A percentile compares a stretch with the other conserved stretches of the same genome.
These are phyloP conservation scores for Mucor indicus DNA, from an alignment of 371 early-diverging fungal genomes.

Conservation along the genomic window DNA sequence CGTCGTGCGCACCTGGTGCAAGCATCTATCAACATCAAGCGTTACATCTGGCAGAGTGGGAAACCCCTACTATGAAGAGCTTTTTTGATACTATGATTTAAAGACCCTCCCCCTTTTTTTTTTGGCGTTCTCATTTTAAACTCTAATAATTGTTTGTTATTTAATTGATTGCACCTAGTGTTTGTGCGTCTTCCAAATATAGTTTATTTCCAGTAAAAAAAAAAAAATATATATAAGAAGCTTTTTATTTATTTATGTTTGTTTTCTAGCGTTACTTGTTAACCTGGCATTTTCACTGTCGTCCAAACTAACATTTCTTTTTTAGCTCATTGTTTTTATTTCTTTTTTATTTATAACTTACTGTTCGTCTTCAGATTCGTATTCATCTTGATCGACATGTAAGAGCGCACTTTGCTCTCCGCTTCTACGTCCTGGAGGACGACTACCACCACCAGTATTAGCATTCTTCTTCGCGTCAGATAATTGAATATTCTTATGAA, in stretches of 20 bases:
- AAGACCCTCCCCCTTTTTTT: no score
- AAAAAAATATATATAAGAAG: neutral
- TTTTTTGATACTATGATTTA: no score
- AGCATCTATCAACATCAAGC: no score
- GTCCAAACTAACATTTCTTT: conserved; percentile 27
- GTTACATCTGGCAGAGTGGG: no score
- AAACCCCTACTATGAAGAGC: no score
- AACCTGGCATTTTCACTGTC: conserved; percentile 37
- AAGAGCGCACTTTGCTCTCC: conserved; percentile 27
- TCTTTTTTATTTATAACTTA: conserved; percentile 21
- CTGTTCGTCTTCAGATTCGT: conserved; percentile 32
- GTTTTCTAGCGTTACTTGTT: conserved; percentile 35
- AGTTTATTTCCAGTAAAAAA: neutral
- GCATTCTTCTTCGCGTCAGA: conserved; percentile 1
- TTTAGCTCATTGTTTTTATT: no score
- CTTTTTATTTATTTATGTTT: neutral
- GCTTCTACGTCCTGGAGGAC: conserved; percentile 2
- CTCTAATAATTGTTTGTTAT: no score
- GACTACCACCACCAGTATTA: no score
- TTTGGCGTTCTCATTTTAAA: no score
- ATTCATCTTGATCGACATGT: conserved; percentile 35
- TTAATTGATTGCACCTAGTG: no score
- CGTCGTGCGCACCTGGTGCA: no score
- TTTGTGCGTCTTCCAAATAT: no score
- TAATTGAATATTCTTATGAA: conserved; percentile 14